Evolutionary conservation across 805 yeast genomes (phyloP).

Genomic region (Wickerhamiella occidentalis): DNA sequence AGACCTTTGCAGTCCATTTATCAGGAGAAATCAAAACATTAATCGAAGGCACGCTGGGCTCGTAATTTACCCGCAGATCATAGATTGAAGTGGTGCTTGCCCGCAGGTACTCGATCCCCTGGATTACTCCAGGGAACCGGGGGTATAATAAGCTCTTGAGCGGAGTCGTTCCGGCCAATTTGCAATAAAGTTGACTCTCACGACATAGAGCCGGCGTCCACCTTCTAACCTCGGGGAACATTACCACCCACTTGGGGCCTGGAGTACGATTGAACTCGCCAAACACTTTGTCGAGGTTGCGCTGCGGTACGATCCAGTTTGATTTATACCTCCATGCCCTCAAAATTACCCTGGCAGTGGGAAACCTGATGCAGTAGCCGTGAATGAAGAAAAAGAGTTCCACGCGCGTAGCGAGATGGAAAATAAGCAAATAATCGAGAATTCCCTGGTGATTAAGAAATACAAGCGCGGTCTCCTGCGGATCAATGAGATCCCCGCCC

Average conservation of each 20-base stretch:
- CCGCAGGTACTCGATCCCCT: slow-evolving; percentile 21
- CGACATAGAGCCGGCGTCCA: slow-evolving; percentile 23
- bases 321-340: slow-evolving; percentile 16
- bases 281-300: slow-evolving; percentile 13
- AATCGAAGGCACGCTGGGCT: slow-evolving; percentile 11
- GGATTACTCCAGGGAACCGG: slow-evolving; percentile 36
- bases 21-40: slow-evolving; percentile 10
- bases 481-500: slow-evolving; percentile 16
- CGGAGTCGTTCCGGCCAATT: slow-evolving; percentile 47
- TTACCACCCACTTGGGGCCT: slow-evolving; percentile 39
- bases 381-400: slow-evolving; percentile 30
- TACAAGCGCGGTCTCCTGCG: slow-evolving; percentile 27
- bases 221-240: slow-evolving; percentile 74
- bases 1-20: slow-evolving; percentile 18
- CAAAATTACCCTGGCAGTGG: slow-evolving; percentile 15
- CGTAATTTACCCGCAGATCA: slow-evolving; percentile 44
- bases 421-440: slow-evolving; percentile 51
- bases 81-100: slow-evolving; percentile 31
- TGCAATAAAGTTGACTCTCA: slow-evolving; percentile 44
- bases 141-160: slow-evolving; percentile 63
- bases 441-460: slow-evolving; percentile 54
- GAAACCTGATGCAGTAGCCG: slow-evolving; percentile 22
- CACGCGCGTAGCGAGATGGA: slow-evolving; percentile 25
- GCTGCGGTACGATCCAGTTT: slow-evolving; percentile 25
- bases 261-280: slow-evolving; percentile 15